Evolutionary conservation across 2,329 filamentous ascomycete genomes (phyloP), one percentile per base, ranked within the genome.

Genomic region (Aspergillus tubingensis): DNA sequence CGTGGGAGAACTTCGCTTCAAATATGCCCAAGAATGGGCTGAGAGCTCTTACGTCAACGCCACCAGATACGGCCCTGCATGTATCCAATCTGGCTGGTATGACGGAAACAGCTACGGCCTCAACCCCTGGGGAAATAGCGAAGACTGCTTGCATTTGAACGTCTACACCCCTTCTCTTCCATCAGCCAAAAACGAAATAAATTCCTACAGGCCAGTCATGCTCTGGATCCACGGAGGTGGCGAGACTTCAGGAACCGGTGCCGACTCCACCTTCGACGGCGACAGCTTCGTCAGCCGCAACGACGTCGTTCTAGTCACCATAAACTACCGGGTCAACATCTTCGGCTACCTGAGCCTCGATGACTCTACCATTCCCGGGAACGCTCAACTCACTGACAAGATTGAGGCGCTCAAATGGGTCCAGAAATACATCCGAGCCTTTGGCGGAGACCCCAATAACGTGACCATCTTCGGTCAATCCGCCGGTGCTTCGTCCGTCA

Each of bases 81-180:
- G 56, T 21, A 44, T 36, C 13, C 49, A 53, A 5, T 41, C 38
- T 10, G 19, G 41, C 11, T 53, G 30, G n/a, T 53, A 58, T 13
- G 49, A 58, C 23, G 56, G 56, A 5, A 30, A 32, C 8, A 47
- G 17, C n/a, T 30, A 53, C 10, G 56, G 56, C 6, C 38, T 48
- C 11, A 51, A 47, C 13, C 56, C 49, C 7, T 53, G 44, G 6
- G 67, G 65, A 5, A 72, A 74, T 50, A 71, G 67, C 19, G 73
- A 76, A 47, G 72, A 75, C 54, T 76, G 73, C 58, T 62, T 76
- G 8, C 69, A 70, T 38, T 54, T 75, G n/a, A 74, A 76, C 47
- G 61, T 75, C 15, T 76, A 25, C 39, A 47, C 56, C 2, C 54
- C 54, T 0, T 47, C 49, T 4, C 19, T 44, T 3, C 48, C 56